A percentile compares a stretch with the other conserved stretches of the same genome.
These are phyloP conservation scores for Plectosphaerella cucumerina DNA, from an alignment of 2,329 filamentous ascomycete species.

Conservation along the genomic window DNA sequence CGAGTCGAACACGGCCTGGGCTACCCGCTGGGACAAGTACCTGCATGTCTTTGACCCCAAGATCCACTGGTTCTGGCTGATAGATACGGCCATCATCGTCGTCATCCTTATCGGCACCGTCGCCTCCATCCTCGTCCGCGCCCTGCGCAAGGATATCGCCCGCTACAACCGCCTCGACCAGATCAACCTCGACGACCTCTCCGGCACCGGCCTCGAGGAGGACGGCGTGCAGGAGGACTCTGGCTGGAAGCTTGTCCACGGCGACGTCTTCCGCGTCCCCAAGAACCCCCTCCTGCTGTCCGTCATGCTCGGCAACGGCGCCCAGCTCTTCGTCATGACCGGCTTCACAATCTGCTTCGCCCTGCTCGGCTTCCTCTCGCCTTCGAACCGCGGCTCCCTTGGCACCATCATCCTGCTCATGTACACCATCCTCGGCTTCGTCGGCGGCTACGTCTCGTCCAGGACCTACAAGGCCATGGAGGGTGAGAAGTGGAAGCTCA, in stretches of 20 bases:
- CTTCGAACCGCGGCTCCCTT: constrained; percentile 89
- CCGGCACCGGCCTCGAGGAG: constrained; percentile 72
- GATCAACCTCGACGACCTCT: constrained; percentile 85
- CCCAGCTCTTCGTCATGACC: constrained; percentile 96
- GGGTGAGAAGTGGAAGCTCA: constrained; percentile 90
- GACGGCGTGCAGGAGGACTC: constrained; percentile 97
- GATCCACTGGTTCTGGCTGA: constrained; percentile 97
- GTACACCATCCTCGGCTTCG: constrained; percentile 87
- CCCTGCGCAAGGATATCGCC: constrained; percentile 90
- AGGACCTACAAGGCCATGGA: constrained; percentile 92
- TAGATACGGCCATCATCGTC: constrained; percentile 94
- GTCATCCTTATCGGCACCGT: constrained; percentile 89
- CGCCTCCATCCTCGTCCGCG: constrained; percentile 83
- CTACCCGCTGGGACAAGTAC: constrained; percentile 98
- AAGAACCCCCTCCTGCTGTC: constrained; percentile 79
- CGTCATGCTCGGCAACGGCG: constrained; percentile 86
- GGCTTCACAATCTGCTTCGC: constrained; percentile 92
- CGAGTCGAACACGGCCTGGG: constrained; percentile 81
- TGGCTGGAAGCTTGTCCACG: constrained; percentile 97
- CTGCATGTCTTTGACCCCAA: constrained; percentile 95
- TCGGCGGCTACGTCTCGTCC: constrained; percentile 86
- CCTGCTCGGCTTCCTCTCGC: constrained; percentile 88
- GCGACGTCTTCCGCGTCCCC: constrained; percentile 91
- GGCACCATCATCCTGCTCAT: constrained; percentile 90
- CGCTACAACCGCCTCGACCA: constrained; percentile 93